Percentiles rank a stretch among this genome's conserved stretches.
These are phyloP conservation scores for Malus hybrid DNA, from an alignment of 331 rosid genomes.

Conservation along the genomic window DNA sequence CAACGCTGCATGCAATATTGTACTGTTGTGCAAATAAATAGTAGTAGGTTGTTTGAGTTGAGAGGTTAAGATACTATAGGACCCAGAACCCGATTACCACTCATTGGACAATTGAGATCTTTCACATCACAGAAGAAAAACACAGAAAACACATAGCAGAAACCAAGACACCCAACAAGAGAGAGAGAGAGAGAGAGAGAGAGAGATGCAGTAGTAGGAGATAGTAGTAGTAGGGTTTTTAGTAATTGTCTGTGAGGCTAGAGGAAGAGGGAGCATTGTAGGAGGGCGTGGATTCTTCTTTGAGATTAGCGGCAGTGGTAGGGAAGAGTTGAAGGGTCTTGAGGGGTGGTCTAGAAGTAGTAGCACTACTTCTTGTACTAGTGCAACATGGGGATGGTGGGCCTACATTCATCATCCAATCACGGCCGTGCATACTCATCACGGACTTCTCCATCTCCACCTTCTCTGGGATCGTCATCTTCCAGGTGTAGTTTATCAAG, in stretches of 20 bases:
- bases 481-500: conserved; percentile 28
- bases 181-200: not conserved
- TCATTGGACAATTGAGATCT: conserved; percentile 25
- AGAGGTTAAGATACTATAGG: not conserved
- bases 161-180: conserved; percentile 1
- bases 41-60: not conserved
- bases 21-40: not conserved
- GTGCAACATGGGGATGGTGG: conserved; percentile 28
- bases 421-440: conserved; percentile 32
- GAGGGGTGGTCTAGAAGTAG: conserved; percentile 25
- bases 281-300: conserved; percentile 29
- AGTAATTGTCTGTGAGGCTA: not conserved
- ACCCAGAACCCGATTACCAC: conserved; percentile 8
- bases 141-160: conserved; percentile 1
- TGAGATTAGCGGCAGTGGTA: conserved; percentile 38
- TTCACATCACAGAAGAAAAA: conserved; percentile 15
- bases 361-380: conserved; percentile 1
- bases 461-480: conserved; percentile 17
- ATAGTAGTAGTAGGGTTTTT: not conserved
- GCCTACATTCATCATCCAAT: conserved; percentile 39
- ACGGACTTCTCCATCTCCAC: conserved; percentile 32
- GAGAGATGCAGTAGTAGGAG: not conserved
- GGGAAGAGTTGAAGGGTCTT: conserved; percentile 91
- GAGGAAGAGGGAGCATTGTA: not conserved
- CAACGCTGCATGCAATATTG: not conserved